Percentiles rank a stretch among this genome's conserved stretches.
These are phyloP conservation scores for Phytophthora idaei DNA, from an alignment of 352 stramenopile species.

Conservation along the genomic window DNA sequence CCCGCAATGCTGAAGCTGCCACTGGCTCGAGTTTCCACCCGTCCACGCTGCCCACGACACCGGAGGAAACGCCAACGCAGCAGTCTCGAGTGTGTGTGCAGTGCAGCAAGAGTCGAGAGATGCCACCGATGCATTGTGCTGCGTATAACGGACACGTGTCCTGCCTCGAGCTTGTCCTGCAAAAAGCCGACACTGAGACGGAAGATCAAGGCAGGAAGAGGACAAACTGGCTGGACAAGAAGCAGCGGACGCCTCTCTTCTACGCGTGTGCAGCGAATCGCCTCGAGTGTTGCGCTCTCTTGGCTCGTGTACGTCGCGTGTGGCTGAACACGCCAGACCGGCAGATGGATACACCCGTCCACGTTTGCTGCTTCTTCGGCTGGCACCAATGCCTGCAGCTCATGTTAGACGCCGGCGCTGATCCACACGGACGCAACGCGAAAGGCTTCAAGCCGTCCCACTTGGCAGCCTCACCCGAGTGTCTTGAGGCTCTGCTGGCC, in stretches of 20 bases:
- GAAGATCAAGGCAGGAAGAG: constrained; percentile 17
- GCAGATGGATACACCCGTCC: constrained; percentile 69
- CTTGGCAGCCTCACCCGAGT: constrained; percentile 59
- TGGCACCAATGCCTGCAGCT: constrained; percentile 55
- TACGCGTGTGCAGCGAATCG: constrained; percentile 64
- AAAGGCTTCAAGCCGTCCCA: constrained; percentile 76
- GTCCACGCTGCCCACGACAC: constrained; percentile 10
- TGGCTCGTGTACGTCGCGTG: constrained; percentile 40
- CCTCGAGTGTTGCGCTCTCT: constrained; percentile 49
- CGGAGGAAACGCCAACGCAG: constrained; percentile 9
- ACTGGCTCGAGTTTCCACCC: constrained; percentile 7
- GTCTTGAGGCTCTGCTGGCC: constrained; percentile 55
- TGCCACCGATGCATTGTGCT: constrained; percentile 59
- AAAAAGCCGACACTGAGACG: constrained; percentile 13
- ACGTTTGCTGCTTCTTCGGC: constrained; percentile 76
- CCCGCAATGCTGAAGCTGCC: constrained; percentile 14
- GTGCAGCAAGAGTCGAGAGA: constrained; percentile 54
- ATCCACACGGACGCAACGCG: constrained; percentile 66
- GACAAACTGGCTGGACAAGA: constrained; percentile 50
- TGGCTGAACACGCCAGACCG: constrained; percentile 63
- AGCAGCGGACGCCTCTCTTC: constrained; percentile 69
- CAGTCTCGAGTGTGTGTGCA: constrained; percentile 32
- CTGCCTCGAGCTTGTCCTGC: constrained; percentile 46
- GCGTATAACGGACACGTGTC: constrained; percentile 55
- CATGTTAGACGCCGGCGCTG: constrained; percentile 55